Conservation (phyloP, 2,329 filamentous ascomycete genomes). For the Aureobasidium mangrovei region DNA sequence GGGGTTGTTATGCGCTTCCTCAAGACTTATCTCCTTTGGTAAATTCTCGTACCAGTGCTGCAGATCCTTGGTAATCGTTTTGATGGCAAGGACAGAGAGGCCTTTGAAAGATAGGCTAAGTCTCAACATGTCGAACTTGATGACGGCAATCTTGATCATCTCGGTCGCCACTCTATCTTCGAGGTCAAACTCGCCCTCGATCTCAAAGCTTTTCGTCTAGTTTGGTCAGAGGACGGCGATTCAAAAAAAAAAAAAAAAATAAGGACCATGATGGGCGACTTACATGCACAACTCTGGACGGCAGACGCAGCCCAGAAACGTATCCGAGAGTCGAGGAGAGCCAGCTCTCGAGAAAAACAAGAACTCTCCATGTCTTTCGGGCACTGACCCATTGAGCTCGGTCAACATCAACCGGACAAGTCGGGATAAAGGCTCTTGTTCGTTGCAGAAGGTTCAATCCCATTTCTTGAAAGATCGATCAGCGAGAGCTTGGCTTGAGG, state of each 20-base stretch:
- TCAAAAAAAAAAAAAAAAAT: not conserved
- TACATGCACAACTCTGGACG: not conserved
- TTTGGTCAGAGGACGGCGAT: not conserved
- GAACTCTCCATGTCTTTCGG: conserved; percentile 5
- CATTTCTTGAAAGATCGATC: not conserved
- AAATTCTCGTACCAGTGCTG: not conserved
- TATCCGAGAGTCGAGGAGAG: conserved; percentile 11
- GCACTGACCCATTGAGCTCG: not conserved
- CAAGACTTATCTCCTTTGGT: not conserved
- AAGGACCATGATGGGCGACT: not conserved
- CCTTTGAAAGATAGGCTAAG: conserved; percentile 5
- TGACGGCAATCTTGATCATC: conserved; percentile 8
- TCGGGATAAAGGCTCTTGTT: not conserved
- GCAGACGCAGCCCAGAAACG: not conserved
- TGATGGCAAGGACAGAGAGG: not conserved
- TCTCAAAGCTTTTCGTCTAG: not conserved
- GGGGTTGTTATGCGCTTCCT: not conserved
- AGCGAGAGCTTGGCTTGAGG: not conserved
- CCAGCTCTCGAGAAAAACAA: conserved; percentile 10
- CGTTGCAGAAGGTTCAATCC: conserved; percentile 3
- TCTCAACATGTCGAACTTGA: conserved; percentile 12
- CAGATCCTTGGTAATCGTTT: conserved; percentile 5
- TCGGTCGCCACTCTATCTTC: conserved; percentile 9
- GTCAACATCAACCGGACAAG: not conserved
- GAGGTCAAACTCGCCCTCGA: not conserved